phyloP scores from a whole-genome alignment of 169 alveolate genomes.

The Plasmodium cynomolgi region DNA sequence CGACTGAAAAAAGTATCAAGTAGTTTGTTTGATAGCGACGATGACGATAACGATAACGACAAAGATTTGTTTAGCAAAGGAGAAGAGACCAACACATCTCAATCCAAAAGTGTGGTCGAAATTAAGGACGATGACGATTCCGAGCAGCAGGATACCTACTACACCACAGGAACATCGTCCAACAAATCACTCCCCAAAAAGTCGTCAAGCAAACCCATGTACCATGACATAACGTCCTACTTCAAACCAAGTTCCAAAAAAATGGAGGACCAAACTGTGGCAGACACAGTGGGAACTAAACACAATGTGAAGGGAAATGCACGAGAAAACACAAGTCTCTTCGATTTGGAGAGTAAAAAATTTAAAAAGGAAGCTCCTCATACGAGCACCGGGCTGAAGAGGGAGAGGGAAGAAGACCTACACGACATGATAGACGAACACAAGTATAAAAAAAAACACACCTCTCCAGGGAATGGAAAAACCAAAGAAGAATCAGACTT shows the following conservation, averaged over 20 bases:
- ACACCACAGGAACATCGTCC: background rate
- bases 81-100: background rate
- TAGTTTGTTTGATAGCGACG: constrained; percentile 26
- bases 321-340: constrained; percentile 7
- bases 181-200: background rate
- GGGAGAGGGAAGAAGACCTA: constrained; percentile 29
- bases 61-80: background rate
- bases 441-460: constrained; percentile 4
- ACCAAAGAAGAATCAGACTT: background rate
- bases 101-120: background rate
- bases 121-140: constrained; percentile 15
- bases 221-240: constrained; percentile 46
- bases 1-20: constrained; percentile 45
- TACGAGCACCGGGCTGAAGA: constrained; percentile 3
- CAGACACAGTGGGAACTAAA: background rate
- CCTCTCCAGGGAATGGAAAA: constrained; percentile 18
- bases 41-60: background rate
- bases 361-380: background rate
- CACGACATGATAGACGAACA: background rate
- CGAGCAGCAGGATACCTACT: background rate
- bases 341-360: background rate
- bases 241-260: constrained; percentile 31
- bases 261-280: background rate
- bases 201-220: background rate
- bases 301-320: background rate